A percentile compares a stretch with the other conserved stretches of the same genome.
phyloP scores from a whole-genome alignment of 371 early-diverging fungal genomes.

The Phascolomyces articulosus region DNA sequence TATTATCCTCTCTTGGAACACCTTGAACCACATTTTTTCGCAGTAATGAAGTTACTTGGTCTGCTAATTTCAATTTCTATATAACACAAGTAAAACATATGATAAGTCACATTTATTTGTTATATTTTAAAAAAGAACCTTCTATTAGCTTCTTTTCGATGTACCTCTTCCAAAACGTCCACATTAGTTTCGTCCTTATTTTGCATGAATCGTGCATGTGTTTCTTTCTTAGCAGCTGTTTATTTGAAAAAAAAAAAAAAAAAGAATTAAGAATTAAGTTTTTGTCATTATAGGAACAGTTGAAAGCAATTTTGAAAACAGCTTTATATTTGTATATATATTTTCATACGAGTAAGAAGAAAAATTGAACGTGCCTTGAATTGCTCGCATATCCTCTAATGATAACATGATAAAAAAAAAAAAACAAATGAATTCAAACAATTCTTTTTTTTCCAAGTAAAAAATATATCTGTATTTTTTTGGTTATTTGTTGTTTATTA shows the following conservation, averaged over 20 bases:
- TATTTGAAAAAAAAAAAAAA: neutral
- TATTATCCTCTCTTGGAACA: slow-evolving; percentile 30
- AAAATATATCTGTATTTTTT: neutral
- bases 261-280: neutral
- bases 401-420: neutral
- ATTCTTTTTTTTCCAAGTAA: neutral
- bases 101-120: neutral
- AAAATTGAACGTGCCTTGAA: slow-evolving; percentile 28
- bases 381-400: slow-evolving; percentile 37
- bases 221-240: slow-evolving; percentile 49
- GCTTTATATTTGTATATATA: neutral
- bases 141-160: neutral
- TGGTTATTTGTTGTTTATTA: no score
- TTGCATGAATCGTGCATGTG: slow-evolving; percentile 46
- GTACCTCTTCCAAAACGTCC: slow-evolving; percentile 49
- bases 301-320: neutral
- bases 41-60: slow-evolving; percentile 40
- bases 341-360: no score
- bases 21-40: slow-evolving; percentile 47
- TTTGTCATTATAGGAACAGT: neutral
- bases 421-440: neutral
- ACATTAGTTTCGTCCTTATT: slow-evolving; percentile 46
- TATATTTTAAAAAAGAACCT: neutral
- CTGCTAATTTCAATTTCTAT: slow-evolving; percentile 45
- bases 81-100: neutral